Conservation (phyloP, 768 basidiomycete species). For the Tricholoma matsutake region DNA sequence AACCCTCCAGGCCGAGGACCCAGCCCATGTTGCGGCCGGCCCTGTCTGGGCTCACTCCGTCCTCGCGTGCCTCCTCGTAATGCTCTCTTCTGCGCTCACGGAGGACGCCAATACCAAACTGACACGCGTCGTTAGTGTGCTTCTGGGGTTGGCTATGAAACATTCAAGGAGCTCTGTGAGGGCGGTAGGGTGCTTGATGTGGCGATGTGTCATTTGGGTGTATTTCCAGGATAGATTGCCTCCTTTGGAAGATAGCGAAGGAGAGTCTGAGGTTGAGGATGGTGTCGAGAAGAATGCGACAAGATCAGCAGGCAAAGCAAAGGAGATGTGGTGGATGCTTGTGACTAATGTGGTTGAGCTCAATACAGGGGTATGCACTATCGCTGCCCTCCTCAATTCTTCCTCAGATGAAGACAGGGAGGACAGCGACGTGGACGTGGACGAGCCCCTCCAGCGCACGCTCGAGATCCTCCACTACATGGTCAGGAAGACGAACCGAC, state of each 20-base stretch:
- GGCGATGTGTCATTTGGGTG: conserved; percentile 65
- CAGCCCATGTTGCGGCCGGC: conserved; percentile 63
- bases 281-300: conserved; percentile 25
- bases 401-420: conserved; percentile 21
- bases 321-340: conserved; percentile 33
- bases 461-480: conserved; percentile 50
- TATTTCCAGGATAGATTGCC: conserved; percentile 54
- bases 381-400: background rate
- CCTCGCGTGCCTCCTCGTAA: conserved; percentile 58
- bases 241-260: conserved; percentile 26
- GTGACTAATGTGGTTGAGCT: conserved; percentile 48
- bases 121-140: conserved; percentile 38
- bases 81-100: conserved; percentile 57
- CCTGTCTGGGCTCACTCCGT: conserved; percentile 77
- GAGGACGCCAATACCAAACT: conserved; percentile 40
- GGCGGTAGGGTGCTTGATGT: conserved; percentile 56
- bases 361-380: conserved; percentile 15
- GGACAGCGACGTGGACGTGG: conserved; percentile 18
- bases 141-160: conserved; percentile 54
- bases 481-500: conserved; percentile 37
- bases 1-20: conserved; percentile 53
- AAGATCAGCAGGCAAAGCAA: conserved; percentile 19
- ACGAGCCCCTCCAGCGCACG: conserved; percentile 43
- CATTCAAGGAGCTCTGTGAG: conserved; percentile 66
- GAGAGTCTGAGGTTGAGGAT: conserved; percentile 26